Base-by-base conservation (phyloP, 495 filamentous ascomycete genomes). In the Daldinia caldariorum region DNA sequence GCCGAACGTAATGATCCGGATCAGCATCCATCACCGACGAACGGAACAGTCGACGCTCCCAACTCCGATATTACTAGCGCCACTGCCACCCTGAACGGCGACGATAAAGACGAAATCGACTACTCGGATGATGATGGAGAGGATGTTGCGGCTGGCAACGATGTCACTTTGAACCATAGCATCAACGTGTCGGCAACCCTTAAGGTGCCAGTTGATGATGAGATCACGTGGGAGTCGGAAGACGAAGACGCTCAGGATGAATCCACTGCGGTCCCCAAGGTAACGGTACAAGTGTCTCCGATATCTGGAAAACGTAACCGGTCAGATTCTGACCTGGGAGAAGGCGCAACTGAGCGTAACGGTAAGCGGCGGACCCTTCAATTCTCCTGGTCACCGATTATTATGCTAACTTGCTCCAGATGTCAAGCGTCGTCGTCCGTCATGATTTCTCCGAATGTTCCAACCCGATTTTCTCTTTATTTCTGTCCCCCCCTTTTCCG, bases 341-440 rank as follows among this genome's bases (percentile, higher is more conserved):
- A 72, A 39, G 59, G 37, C 58, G 18, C 32, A 67, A 62, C 34
- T 58, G 77, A 80, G 37, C 75, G 79, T 67, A 74, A 78, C 72
- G 82, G 82, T 84, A 83, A 70, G 80, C 50, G 29, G 1, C 5
- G 58, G 0, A 37, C 26, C 26, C n/a, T n/a, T 41, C n/a, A 12
- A n/a, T 47, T 3, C 38, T 32, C 39, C 9, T 20, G 20, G 22
- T 22, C 45, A 26, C 10, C n/a, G 6, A 18, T 59, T 39, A 58
- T 0, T 41, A 18, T 55, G 51, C 80, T 82, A 63, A 84, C 70
- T 47, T 56, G 4, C 34, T 6, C 22, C 69, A 85, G 83, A 81
- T 65, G 58, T 79, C 82, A 85, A 85, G 81, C 83, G 83, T 78
- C 83, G 78, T 80, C 83, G 83, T 60, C 53, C 69, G 62, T 80